phyloP scores from a whole-genome alignment of 441 rosid genomes.

The Eruca vesicaria region DNA sequence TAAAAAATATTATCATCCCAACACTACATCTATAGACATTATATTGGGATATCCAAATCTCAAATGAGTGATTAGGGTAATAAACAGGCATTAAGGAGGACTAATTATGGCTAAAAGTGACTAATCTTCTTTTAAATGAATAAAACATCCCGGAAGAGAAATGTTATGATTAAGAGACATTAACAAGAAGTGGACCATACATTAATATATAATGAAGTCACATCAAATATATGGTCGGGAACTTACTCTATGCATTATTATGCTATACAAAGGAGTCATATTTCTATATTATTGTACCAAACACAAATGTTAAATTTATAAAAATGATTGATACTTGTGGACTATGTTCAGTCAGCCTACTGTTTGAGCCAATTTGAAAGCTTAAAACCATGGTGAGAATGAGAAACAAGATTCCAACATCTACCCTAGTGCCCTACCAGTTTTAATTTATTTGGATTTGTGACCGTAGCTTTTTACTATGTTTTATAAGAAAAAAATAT shows the following conservation, averaged over 20 bases:
- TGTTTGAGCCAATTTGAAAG: not conserved
- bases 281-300: not conserved
- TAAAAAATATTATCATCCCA: not conserved
- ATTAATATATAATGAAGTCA: not conserved
- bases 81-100: conserved; percentile 1
- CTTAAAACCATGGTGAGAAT: not conserved
- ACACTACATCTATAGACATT: conserved; percentile 6
- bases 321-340: not conserved
- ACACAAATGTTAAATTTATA: not conserved
- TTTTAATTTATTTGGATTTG: not conserved
- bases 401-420: not conserved
- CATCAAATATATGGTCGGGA: conserved; percentile 7
- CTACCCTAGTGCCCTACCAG: not conserved
- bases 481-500: not conserved
- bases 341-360: not conserved
- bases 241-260: not conserved
- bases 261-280: not conserved
- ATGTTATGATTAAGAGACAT: conserved; percentile 7
- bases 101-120: not conserved
- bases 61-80: not conserved
- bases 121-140: conserved; percentile 9
- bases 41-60: not conserved
- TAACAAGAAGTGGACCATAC: conserved; percentile 15
- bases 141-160: conserved; percentile 3
- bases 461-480: not conserved